A percentile compares a stretch with the other conserved stretches of the same genome.
phyloP scores from a whole-genome alignment of 352 stramenopile species.

The Phytophthora sp. region DNA sequence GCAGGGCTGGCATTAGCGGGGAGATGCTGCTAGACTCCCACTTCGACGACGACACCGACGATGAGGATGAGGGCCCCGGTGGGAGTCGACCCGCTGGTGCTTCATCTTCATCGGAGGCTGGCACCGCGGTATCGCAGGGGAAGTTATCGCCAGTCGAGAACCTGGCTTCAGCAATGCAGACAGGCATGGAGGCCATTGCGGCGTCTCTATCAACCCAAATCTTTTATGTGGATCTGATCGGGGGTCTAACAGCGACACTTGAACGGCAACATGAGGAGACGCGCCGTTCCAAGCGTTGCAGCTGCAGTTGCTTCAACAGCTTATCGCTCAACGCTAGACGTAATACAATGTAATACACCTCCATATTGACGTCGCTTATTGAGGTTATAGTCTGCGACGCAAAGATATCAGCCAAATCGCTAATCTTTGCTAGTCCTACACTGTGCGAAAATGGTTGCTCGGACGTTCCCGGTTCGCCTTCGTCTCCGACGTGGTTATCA shows the following conservation, averaged over 20 bases:
- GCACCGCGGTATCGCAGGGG: not conserved
- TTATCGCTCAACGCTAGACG: not conserved
- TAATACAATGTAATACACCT: not conserved
- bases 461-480: too few species aligned
- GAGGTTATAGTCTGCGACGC: not conserved
- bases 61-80: too few species aligned
- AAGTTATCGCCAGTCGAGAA: constrained; percentile 1
- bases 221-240: not conserved
- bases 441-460: constrained; percentile 6
- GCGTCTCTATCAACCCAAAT: not conserved
- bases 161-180: constrained; percentile 3
- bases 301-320: constrained; percentile 3
- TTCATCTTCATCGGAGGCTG: too few species aligned
- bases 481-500: not conserved
- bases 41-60: not conserved
- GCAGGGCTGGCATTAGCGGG: not conserved
- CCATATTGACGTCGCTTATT: not conserved
- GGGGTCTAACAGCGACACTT: not conserved
- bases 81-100: too few species aligned
- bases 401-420: constrained; percentile 8
- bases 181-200: constrained; percentile 7
- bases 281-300: constrained; percentile 1
- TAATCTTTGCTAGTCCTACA: not conserved
- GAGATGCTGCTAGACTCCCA: not conserved
- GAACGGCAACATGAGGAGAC: constrained; percentile 7